Conservation (phyloP, 805 yeast species). For the Starmerella riodocensis region DNA sequence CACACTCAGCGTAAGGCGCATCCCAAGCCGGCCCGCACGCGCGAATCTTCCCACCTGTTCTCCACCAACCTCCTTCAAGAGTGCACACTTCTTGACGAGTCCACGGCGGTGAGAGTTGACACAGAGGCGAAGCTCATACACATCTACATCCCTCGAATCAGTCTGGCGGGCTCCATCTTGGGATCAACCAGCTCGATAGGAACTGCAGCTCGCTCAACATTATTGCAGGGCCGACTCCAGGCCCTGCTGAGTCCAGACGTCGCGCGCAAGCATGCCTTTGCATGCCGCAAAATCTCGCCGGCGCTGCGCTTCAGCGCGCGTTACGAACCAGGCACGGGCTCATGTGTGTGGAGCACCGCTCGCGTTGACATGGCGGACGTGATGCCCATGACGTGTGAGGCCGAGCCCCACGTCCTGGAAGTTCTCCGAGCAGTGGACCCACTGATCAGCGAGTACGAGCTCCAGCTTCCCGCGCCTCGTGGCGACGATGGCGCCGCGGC, state of each 20-base stretch:
- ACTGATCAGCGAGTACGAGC: conserved; percentile 13
- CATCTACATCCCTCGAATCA: conserved; percentile 6
- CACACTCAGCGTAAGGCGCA: too few species aligned
- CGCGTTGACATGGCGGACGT: conserved; percentile 1
- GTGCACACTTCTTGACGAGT: conserved; percentile 2
- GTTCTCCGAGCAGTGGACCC: conserved; percentile 6
- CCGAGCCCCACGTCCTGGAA: neutral
- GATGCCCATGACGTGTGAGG: neutral
- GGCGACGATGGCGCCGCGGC: neutral
- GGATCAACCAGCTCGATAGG: neutral
- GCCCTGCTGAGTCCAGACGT: neutral
- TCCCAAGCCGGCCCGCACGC: neutral
- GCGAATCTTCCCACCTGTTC: conserved; percentile 5
- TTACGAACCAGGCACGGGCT: neutral
- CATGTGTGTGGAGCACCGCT: conserved; percentile 2
- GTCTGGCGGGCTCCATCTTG: neutral
- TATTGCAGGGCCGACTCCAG: neutral
- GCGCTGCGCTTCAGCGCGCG: conserved; percentile 8
- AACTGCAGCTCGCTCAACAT: conserved; percentile 4
- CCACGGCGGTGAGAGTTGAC: conserved; percentile 8
- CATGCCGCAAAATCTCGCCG: conserved; percentile 2
- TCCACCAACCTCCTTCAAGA: conserved; percentile 7
- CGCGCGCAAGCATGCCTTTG: neutral
- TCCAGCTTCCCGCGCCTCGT: conserved; percentile 5
- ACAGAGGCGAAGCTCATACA: conserved; percentile 1